A percentile compares a stretch with the other conserved stretches of the same genome.
Evolutionary conservation across 176 grass and related monocot genomes (phyloP).

Genomic region (Poa pratensis): DNA sequence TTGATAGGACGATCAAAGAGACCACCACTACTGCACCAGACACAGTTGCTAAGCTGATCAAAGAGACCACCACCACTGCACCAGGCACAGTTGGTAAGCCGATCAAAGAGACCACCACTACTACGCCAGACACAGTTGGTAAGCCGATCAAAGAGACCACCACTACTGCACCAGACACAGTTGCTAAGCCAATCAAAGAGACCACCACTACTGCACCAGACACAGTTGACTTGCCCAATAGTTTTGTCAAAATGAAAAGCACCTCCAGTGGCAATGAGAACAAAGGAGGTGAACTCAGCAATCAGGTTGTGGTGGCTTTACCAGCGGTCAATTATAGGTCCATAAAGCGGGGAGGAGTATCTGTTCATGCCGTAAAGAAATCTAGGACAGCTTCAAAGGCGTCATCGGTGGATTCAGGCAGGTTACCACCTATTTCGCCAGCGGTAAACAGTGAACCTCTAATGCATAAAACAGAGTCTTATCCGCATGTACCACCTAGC

Average conservation of each 20-base stretch:
- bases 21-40: background rate
- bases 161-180: background rate
- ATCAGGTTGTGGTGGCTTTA: constrained; percentile 43
- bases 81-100: background rate
- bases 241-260: background rate
- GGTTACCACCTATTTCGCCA: constrained; percentile 7
- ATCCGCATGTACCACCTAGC: constrained; percentile 22
- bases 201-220: constrained; percentile 1
- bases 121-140: background rate
- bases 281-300: background rate
- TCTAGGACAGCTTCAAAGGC: constrained; percentile 41
- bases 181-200: constrained; percentile 1
- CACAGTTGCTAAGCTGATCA: background rate
- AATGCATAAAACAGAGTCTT: constrained; percentile 31
- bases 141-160: constrained; percentile 3
- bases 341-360: constrained; percentile 12
- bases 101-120: constrained; percentile 2
- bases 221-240: background rate
- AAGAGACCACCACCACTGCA: background rate
- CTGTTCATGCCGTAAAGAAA: constrained; percentile 18
- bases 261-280: background rate
- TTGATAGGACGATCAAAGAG: background rate
- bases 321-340: constrained; percentile 32
- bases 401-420: constrained; percentile 29
- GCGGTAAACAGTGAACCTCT: constrained; percentile 17